Conservation (phyloP, 1,284 basidiomycete genomes). For the Microbotryum saponariae region DNA sequence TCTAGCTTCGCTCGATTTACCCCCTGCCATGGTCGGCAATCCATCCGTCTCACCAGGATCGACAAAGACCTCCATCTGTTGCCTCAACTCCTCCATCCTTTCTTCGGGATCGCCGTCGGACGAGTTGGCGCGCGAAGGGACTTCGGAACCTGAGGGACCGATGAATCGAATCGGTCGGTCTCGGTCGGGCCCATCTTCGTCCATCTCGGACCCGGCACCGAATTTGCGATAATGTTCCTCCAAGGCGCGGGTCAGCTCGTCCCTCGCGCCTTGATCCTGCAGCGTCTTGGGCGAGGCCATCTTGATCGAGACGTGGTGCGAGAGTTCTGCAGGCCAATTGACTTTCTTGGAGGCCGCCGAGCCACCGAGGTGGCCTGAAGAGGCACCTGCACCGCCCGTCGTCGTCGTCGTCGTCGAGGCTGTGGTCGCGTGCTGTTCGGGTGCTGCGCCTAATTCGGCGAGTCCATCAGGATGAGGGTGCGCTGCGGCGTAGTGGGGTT, state of each 20-base stretch:
- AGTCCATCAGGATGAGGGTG: not conserved
- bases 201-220: constrained; percentile 10
- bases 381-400: not conserved
- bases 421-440: too few relatives aligned
- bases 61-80: constrained; percentile 41
- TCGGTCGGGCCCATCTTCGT: not conserved
- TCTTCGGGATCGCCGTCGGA: constrained; percentile 29
- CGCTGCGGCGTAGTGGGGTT: not conserved
- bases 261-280: constrained; percentile 19
- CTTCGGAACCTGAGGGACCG: constrained; percentile 3
- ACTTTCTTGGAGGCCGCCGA: constrained; percentile 7
- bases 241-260: constrained; percentile 22
- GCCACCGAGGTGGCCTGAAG: not conserved
- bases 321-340: constrained; percentile 22
- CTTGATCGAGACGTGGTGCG: constrained; percentile 22
- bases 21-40: constrained; percentile 38
- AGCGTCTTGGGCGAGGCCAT: constrained; percentile 18
- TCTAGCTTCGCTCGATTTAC: constrained; percentile 21
- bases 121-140: constrained; percentile 19
- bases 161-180: constrained; percentile 4
- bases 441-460: not conserved
- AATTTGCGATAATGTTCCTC: constrained; percentile 18
- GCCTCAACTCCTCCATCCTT: constrained; percentile 30
- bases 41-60: constrained; percentile 45
- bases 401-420: too few relatives aligned